Evolutionary conservation across 306 rosid genomes (phyloP).

Genomic region (Trifolium dubium): DNA sequence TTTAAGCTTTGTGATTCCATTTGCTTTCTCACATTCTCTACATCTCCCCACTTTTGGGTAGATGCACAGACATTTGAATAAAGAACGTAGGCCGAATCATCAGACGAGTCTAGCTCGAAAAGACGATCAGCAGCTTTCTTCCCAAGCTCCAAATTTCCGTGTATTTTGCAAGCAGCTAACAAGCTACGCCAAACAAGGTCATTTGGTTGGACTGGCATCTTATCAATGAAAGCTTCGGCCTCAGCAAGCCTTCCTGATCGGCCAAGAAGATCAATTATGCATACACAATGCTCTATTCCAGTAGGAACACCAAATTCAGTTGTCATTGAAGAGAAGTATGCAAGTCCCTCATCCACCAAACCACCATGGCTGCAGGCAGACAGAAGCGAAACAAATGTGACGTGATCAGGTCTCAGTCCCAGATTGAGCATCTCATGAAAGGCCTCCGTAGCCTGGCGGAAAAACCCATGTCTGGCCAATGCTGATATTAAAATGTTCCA

Average conservation of each 20-base stretch:
- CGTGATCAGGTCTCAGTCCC: constrained; percentile 77
- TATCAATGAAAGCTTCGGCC: constrained; percentile 68
- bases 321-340: constrained; percentile 70
- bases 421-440: constrained; percentile 76
- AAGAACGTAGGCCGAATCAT: constrained; percentile 93
- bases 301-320: constrained; percentile 57
- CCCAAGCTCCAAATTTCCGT: constrained; percentile 77
- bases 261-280: constrained; percentile 94
- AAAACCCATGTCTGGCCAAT: constrained; percentile 80
- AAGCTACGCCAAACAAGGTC: constrained; percentile 88
- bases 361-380: constrained; percentile 95
- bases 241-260: constrained; percentile 86
- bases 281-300: constrained; percentile 85
- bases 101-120: constrained; percentile 67
- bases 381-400: constrained; percentile 89
- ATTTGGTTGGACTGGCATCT: constrained; percentile 70
- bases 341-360: constrained; percentile 88
- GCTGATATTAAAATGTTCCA: constrained; percentile 93
- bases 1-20: constrained; percentile 70
- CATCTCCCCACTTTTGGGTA: constrained; percentile 80
- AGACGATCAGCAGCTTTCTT: constrained; percentile 74
- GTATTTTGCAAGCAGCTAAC: constrained; percentile 80
- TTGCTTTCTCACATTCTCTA: constrained; percentile 70
- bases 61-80: constrained; percentile 86
- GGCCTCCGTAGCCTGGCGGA: constrained; percentile 66